A percentile compares a stretch with the other conserved stretches of the same genome.
Evolutionary conservation across 257 asterid species (phyloP).

Genomic region (Ophiorrhiza pumila): DNA sequence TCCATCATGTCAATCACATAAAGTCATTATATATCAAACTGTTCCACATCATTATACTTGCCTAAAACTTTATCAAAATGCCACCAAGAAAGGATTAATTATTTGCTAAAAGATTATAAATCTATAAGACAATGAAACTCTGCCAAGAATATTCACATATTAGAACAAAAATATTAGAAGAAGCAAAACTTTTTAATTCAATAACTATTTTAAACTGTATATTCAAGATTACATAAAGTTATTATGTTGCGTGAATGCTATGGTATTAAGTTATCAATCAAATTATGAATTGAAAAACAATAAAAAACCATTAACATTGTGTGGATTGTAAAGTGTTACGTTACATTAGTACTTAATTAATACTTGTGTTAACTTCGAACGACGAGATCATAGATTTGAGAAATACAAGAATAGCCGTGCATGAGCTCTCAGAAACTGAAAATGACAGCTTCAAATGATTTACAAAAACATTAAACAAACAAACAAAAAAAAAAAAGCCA

Average conservation of each 20-base stretch:
- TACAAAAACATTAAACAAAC: not conserved
- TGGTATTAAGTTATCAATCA: no score
- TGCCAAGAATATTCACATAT: not conserved
- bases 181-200: not conserved
- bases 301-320: not conserved
- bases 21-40: no score
- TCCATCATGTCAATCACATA: no score
- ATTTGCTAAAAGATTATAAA: not conserved
- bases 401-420: not conserved
- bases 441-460: constrained; percentile 23
- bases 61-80: not conserved
- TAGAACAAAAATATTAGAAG: no score
- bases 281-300: not conserved
- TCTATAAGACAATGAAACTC: not conserved
- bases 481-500: not conserved
- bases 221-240: no score
- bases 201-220: no score
- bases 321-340: not conserved
- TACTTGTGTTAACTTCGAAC: not conserved
- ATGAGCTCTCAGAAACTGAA: constrained; percentile 4
- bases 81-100: not conserved
- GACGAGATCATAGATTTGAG: constrained; percentile 6
- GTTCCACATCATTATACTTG: no score
- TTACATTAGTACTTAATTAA: not conserved
- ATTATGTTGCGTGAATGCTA: no score